Conservation (phyloP, 148 eudicot species). For the Euryodendron excelsum region DNA sequence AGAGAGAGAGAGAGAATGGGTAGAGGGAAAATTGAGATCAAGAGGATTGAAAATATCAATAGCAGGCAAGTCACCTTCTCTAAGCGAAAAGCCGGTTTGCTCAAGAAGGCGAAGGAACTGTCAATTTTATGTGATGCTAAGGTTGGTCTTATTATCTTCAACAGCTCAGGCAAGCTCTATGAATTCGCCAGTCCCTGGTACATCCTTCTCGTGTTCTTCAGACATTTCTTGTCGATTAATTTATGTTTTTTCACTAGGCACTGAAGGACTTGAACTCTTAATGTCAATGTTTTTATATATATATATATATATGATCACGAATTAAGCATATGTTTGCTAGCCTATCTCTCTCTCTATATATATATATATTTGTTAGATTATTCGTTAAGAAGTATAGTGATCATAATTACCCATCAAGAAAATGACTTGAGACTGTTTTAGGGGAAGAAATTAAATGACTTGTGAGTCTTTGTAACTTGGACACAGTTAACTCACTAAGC, state of each 20-base stretch:
- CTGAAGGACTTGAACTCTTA: neutral
- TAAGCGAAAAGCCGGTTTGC: slow-evolving; percentile 35
- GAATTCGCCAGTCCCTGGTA: slow-evolving; percentile 43
- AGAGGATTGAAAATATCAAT: slow-evolving; percentile 41
- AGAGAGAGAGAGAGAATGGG: too few species aligned
- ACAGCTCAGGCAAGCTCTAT: slow-evolving; percentile 44
- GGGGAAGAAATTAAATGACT: too few species aligned
- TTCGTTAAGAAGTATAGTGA: neutral
- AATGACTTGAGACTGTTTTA: too few species aligned
- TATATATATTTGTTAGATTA: too few species aligned
- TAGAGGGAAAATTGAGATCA: slow-evolving; percentile 45
- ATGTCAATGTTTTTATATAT: neutral
- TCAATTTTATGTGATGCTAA: slow-evolving; percentile 44
- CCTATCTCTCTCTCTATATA: neutral
- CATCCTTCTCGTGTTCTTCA: neutral
- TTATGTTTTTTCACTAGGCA: neutral
- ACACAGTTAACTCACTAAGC: too few species aligned
- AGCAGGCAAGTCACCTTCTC: slow-evolving; percentile 53
- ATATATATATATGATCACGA: neutral
- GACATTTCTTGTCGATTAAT: neutral
- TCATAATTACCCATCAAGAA: neutral
- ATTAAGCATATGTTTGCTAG: neutral
- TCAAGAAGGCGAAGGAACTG: slow-evolving; percentile 49
- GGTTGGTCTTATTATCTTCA: slow-evolving; percentile 39
- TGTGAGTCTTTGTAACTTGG: neutral